Base-by-base conservation (phyloP, 2,329 filamentous ascomycete species). In the Apiospora rasikravindrae region DNA sequence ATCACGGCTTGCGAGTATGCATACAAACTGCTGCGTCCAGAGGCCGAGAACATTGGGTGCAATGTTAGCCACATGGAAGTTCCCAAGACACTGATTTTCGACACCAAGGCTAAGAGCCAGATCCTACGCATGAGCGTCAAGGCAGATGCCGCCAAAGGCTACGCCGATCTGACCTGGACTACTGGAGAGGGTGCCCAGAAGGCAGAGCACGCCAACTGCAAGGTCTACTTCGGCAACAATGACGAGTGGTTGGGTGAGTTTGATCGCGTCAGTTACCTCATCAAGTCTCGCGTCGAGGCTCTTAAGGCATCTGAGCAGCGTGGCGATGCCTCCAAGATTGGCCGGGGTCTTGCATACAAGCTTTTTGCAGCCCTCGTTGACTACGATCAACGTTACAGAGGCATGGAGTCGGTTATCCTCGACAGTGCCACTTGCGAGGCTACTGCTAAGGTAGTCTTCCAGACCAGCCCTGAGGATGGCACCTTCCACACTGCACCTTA, bases 321-420 rank as follows among this genome's bases (percentile, higher is more conserved):
- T 45, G 92, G 92, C 51, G 87, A 88, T 71, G 92, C 92, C 40
- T 92, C 93, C 80, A 92, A 93, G 82, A 88, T 95, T 74, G 89
- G 92, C 69, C 90, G 92, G 37, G 92, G 92, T 45, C 89, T 95
- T 84, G 91, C 92, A 19, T 96, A 96, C 87, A 95, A 95, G 83
- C 87, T 90, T 0, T 89, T 90, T 76, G 77, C 81, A 14, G 85
- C 87, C 57, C 81, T 91, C 0, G 89, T 91, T 7, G 87, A 90
- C 76, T 91, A 90, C 74, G 82, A 85, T 22, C 80, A 78, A 11
- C 83, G 83, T 49, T 91, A 88, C 78, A 84, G 83, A 70, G 89
- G 88, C 33, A 90, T 91, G 82, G 85, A 90, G 51, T 87, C 89
- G 71, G 88, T 91, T 8, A 85, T 90, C 47, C 82, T 91, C 8